A percentile compares a stretch with the other conserved stretches of the same genome.
Conservation (phyloP, 345 rosid species). For the Hevea brasiliensis region DNA sequence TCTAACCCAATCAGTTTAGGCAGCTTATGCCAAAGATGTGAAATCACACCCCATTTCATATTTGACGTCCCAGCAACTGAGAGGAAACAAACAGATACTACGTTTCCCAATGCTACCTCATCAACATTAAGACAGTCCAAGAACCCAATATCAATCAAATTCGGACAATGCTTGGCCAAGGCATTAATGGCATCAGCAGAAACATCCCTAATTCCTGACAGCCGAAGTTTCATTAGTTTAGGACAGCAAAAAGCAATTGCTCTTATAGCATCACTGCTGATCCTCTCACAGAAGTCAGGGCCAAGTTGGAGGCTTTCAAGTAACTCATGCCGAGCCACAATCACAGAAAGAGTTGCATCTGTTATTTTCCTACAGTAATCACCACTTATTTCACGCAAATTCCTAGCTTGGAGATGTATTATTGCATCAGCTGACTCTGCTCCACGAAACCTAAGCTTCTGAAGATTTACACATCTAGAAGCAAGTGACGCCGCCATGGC, state of each 20-base stretch:
- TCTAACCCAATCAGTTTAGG: conserved; percentile 35
- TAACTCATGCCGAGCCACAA: conserved; percentile 39
- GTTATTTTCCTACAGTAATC: conserved; percentile 38
- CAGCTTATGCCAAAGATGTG: conserved; percentile 32
- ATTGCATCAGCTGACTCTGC: conserved; percentile 41
- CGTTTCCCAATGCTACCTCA: conserved; percentile 38
- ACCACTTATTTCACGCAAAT: conserved; percentile 36
- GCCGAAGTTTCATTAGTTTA: conserved; percentile 33
- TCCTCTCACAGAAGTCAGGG: conserved; percentile 37
- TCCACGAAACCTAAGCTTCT: conserved; percentile 36
- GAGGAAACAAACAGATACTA: conserved; percentile 32
- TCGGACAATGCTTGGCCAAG: conserved; percentile 33
- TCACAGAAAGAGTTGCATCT: conserved; percentile 35
- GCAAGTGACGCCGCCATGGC: conserved; percentile 20
- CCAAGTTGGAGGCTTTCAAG: conserved; percentile 43
- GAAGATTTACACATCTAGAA: conserved; percentile 31
- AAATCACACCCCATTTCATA: conserved; percentile 39
- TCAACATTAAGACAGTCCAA: conserved; percentile 29
- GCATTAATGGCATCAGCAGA: conserved; percentile 40
- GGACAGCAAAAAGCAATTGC: conserved; percentile 41
- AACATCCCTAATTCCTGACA: conserved; percentile 38
- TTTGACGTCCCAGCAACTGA: conserved; percentile 38
- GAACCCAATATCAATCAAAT: conserved; percentile 36
- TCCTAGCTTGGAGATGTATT: conserved; percentile 33
- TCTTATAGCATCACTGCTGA: conserved; percentile 43